These are phyloP conservation scores for Pulveroboletus sp. DNA, from an alignment of 768 basidiomycete genomes.

Conservation along the genomic window DNA sequence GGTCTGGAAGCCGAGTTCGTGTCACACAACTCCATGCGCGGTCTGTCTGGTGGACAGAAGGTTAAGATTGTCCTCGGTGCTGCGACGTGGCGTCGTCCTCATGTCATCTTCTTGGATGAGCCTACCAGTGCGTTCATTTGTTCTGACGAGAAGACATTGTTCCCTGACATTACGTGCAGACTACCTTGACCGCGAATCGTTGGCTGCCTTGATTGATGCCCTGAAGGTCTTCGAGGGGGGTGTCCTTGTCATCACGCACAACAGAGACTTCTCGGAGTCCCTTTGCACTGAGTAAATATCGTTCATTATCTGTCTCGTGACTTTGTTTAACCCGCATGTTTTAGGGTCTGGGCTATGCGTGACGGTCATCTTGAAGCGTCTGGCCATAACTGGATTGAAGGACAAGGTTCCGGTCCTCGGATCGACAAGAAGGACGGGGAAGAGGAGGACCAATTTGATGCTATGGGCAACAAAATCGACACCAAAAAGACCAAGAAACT, in stretches of 20 bases:
- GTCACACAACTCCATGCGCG: conserved; percentile 98
- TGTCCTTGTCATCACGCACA: conserved; percentile 97
- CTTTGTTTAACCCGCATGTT: not conserved
- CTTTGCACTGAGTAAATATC: conserved; percentile 75
- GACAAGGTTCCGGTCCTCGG: conserved; percentile 90
- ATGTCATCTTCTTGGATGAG: conserved; percentile 96
- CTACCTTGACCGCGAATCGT: conserved; percentile 99
- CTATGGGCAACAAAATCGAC: conserved; percentile 97
- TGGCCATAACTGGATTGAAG: conserved; percentile 99
- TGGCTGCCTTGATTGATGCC: conserved; percentile 97
- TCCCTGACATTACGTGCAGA: conserved; percentile 41
- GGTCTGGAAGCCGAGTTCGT: conserved; percentile 99
- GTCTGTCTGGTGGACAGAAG: conserved; percentile 98
- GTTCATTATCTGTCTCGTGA: not conserved
- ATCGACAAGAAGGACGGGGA: conserved; percentile 94
- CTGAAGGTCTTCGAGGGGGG: conserved; percentile 98
- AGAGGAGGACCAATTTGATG: conserved; percentile 90
- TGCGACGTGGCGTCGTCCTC: conserved; percentile 98
- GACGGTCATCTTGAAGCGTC: conserved; percentile 96
- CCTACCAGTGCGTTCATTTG: conserved; percentile 68
- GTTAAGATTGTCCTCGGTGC: conserved; percentile 99
- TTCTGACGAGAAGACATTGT: not conserved
- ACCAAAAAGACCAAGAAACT: conserved; percentile 84
- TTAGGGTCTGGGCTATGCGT: conserved; percentile 95
- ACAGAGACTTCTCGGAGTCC: conserved; percentile 98